Base-by-base conservation (phyloP, 192 early-diverging fungal species). In the Dispira simplex region DNA sequence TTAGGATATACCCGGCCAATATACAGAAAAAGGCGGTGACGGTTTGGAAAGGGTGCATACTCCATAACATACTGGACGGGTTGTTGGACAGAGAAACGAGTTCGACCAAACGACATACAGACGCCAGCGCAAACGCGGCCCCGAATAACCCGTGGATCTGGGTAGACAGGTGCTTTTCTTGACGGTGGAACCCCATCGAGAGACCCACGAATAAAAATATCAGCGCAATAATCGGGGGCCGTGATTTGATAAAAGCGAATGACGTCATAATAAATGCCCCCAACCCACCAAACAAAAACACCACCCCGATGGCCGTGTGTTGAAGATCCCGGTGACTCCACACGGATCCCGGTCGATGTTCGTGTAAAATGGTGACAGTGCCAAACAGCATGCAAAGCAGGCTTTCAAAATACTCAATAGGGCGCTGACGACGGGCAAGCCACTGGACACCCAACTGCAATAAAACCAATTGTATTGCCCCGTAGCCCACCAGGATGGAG, bases 161-260 rank as follows among this genome's bases (percentile, higher is more conserved):
- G 5, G 32, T n/a, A 27, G 27, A 11, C 14, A 60, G 32, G 8
- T 60, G 32, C 14, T 28, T 60, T 10, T 43, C 21, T 44, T 60
- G 58, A 16, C 43, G 58, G 58, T 60, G 58, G 58, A 60, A 60
- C 10, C 58, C 58, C 58, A 60, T 60, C 13, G 58, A 60, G 13
- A 60, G 32, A 12, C 58, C 58, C 21, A 60, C 58, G 39, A 60
- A 60, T 21, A 60, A 3, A 16, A 8, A 60, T 16, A 60, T 44
- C 2, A 43, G 58, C 2, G 58, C 58, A 28, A 44, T 44, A 11
- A 60, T n/a, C 32, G 58, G 58, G 3, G 58, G n/a, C 1, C 58
- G 58, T 16, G 58, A 16, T 18, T 44, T 14, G 14, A 60, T 43
- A 5, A 43, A 44, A 60, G 14, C 2, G 8, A 44, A 60, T 13